Evolutionary conservation across 83 land plant species (phyloP), one percentile per base, ranked within the genome.

Genomic region (Picea mariana): DNA sequence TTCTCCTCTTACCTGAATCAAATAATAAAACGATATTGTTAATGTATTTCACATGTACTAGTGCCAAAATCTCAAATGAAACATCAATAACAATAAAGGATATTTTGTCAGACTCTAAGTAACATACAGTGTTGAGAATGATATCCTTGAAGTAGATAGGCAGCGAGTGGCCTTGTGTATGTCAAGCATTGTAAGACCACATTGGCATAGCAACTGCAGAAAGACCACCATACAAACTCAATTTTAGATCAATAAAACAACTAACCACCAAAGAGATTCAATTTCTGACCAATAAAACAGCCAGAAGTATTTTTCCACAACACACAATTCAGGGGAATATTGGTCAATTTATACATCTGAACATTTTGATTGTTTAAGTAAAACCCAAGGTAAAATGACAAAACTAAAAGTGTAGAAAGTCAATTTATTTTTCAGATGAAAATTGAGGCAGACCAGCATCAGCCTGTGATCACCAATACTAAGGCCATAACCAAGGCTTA

Each of bases 171-270:
- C 80, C 90, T 87, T 81, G 98, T 96, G 81, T 81, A 87, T 38
- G 89, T 90, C 67, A 96, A 84, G 84, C 98, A 94, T 81, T 96
- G 98, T 40, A 96, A 82, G 6, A 96, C 91, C 73, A 93, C 98
- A 88, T 94, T 96, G 9, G 98, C 98, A 90, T 95, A 96, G 87
- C 98, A 96, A 84, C 98, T 96, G 97, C 91, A 86, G 65, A 63
- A 80, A 26, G 9, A 21, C 42, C 23, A 77, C 38, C 77, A 47
- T 67, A 49, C 27, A 64, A 34, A 55, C 58, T 55, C 58, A 55
- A 55, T 12, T 55, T 55, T 55, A 55, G 58, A 55, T 55, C 13
- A 55, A 12, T 55, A 55, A 55, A 55, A 55, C 58, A 55, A 55
- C 58, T 55, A 55, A 73, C 77, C 77, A 73, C 9, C 1, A 21